Percentiles rank a stretch among this genome's conserved stretches.
Conservation (phyloP, 1,284 basidiomycete genomes). For the Cryptococcus floricola region DNA sequence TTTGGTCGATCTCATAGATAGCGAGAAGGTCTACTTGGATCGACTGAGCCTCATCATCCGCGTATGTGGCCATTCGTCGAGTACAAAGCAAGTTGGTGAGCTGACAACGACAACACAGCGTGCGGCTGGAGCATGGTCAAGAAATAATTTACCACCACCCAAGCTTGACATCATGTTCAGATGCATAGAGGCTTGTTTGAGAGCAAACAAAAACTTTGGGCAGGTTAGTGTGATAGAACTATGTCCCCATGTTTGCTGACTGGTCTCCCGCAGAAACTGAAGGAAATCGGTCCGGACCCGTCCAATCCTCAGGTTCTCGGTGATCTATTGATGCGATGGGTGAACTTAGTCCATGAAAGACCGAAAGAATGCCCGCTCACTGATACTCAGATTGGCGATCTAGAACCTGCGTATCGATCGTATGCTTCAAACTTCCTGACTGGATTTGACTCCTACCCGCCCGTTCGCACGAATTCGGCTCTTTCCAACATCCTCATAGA, state of each 20-base stretch:
- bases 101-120: slow-evolving; percentile 56
- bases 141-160: slow-evolving; percentile 85
- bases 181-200: slow-evolving; percentile 84
- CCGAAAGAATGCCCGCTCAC: too few species aligned
- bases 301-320: too few species aligned
- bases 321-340: too few species aligned
- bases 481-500: slow-evolving; percentile 65
- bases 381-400: too few species aligned
- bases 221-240: too few species aligned
- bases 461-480: slow-evolving; percentile 69
- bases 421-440: too few species aligned
- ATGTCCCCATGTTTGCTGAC: slow-evolving; percentile 47
- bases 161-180: slow-evolving; percentile 93
- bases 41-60: too few species aligned
- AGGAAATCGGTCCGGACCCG: slow-evolving; percentile 92
- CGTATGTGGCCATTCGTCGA: too few species aligned
- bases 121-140: slow-evolving; percentile 95
- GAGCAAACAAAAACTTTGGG: slow-evolving; percentile 78
- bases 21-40: too few species aligned
- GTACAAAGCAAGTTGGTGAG: slow-evolving; percentile 30
- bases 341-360: too few species aligned
- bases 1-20: too few species aligned
- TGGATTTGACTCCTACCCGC: slow-evolving; percentile 80
- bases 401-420: too few species aligned
- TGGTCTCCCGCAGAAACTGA: slow-evolving; percentile 81